Evolutionary conservation across 108 stramenopile genomes (phyloP).

Genomic region (Cylindrotheca closterium): DNA sequence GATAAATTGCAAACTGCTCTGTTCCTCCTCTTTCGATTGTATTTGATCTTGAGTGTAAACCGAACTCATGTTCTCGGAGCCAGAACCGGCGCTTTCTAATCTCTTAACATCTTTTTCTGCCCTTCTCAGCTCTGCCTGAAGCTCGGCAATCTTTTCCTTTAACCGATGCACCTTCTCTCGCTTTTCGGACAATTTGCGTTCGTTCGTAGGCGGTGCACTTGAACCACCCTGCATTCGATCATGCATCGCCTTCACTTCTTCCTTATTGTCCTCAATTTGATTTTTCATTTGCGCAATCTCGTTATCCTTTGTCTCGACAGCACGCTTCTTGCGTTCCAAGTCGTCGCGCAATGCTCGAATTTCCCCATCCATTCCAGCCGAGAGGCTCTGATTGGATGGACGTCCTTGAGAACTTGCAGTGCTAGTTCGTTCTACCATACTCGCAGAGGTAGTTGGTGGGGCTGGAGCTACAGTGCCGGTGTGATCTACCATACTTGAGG

Average conservation of each 20-base stretch:
- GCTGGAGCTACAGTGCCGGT: too few relatives aligned
- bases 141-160: not conserved
- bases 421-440: too few relatives aligned
- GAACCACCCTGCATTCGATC: not conserved
- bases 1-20: not conserved
- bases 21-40: not conserved
- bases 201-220: not conserved
- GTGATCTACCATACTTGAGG: too few relatives aligned
- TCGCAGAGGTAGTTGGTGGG: too few relatives aligned
- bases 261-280: not conserved
- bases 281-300: not conserved
- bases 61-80: not conserved
- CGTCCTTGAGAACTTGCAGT: not conserved
- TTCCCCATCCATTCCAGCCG: not conserved
- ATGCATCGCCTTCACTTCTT: not conserved
- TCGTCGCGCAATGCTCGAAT: not conserved
- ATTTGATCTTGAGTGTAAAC: not conserved
- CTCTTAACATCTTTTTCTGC: not conserved
- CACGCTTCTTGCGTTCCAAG: not conserved
- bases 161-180: not conserved
- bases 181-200: not conserved
- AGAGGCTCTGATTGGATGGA: not conserved
- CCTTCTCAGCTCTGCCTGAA: not conserved
- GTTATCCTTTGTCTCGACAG: not conserved
- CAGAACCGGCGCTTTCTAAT: not conserved